A percentile compares a stretch with the other conserved stretches of the same genome.
Conservation (phyloP, 306 rosid species). For the Elaeagnus macrophylla region DNA sequence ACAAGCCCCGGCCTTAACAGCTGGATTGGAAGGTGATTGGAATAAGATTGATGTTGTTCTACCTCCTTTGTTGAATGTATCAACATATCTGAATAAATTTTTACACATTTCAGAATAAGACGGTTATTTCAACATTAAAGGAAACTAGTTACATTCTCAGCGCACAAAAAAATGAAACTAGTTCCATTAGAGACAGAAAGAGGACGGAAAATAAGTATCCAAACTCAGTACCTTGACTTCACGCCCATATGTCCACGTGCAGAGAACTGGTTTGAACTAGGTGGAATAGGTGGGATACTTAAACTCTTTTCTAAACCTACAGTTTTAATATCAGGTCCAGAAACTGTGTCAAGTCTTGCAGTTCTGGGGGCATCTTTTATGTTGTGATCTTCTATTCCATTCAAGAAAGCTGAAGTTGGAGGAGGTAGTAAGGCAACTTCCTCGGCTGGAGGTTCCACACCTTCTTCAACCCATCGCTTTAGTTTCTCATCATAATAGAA, state of each 20-base stretch:
- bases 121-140: neutral
- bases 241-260: conserved; percentile 49
- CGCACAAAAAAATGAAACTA: too few relatives aligned
- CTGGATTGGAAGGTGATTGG: conserved; percentile 53
- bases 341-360: conserved; percentile 11
- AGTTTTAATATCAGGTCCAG: conserved; percentile 21
- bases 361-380: conserved; percentile 8
- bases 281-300: conserved; percentile 53
- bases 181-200: neutral
- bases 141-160: neutral
- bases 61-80: conserved; percentile 65
- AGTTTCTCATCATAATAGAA: conserved; percentile 74
- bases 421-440: conserved; percentile 62
- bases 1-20: conserved; percentile 42
- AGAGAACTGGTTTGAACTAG: conserved; percentile 55
- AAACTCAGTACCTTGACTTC: conserved; percentile 48
- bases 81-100: conserved; percentile 53
- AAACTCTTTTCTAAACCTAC: conserved; percentile 32
- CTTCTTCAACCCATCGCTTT: conserved; percentile 82
- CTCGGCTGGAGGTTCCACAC: conserved; percentile 58
- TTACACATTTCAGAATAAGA: neutral
- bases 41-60: conserved; percentile 39
- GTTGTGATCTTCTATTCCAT: conserved; percentile 44
- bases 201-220: neutral
- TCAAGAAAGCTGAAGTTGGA: conserved; percentile 53